These are phyloP conservation scores for Ophiostoma himal-ulmi DNA, from an alignment of 2,329 filamentous ascomycete species.

Conservation along the genomic window DNA sequence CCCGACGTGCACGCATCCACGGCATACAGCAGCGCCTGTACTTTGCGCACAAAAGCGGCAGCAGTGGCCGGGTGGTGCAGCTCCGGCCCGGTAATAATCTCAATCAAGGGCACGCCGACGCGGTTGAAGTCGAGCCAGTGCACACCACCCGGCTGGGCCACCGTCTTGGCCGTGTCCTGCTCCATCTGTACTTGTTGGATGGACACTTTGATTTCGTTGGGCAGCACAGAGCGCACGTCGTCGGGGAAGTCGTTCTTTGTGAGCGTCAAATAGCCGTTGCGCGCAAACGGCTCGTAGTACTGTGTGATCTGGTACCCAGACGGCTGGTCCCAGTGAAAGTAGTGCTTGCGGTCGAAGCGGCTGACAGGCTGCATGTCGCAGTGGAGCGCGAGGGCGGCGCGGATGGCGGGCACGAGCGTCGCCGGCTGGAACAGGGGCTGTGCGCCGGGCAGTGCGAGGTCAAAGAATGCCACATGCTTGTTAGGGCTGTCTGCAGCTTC, in stretches of 20 bases:
- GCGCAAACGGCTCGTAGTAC: constrained; percentile 71
- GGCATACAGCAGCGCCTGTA: constrained; percentile 71
- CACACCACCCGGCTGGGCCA: constrained; percentile 65
- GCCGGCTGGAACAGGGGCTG: constrained; percentile 81
- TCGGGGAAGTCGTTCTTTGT: constrained; percentile 54
- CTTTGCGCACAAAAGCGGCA: constrained; percentile 80
- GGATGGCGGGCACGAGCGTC: constrained; percentile 79
- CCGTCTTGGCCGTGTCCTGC: constrained; percentile 94
- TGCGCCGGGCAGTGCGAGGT: constrained; percentile 80
- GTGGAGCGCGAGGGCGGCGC: constrained; percentile 77
- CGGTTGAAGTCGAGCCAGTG: constrained; percentile 91
- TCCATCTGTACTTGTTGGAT: constrained; percentile 96
- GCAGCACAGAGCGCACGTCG: constrained; percentile 70
- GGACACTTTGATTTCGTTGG: constrained; percentile 62
- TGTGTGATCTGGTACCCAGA: constrained; percentile 97
- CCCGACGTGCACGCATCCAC: constrained; percentile 83
- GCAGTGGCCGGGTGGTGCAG: constrained; percentile 84
- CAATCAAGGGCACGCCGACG: constrained; percentile 82
- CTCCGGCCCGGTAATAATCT: constrained; percentile 88
- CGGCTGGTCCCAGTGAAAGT: constrained; percentile 98
- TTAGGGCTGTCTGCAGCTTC: constrained; percentile 62
- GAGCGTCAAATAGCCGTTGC: constrained; percentile 66
- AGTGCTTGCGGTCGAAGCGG: constrained; percentile 93
- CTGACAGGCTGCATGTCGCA: constrained; percentile 73
- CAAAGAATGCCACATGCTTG: constrained; percentile 81